phyloP scores from a whole-genome alignment of 1,284 basidiomycete genomes.

The Ustilago crameri region DNA sequence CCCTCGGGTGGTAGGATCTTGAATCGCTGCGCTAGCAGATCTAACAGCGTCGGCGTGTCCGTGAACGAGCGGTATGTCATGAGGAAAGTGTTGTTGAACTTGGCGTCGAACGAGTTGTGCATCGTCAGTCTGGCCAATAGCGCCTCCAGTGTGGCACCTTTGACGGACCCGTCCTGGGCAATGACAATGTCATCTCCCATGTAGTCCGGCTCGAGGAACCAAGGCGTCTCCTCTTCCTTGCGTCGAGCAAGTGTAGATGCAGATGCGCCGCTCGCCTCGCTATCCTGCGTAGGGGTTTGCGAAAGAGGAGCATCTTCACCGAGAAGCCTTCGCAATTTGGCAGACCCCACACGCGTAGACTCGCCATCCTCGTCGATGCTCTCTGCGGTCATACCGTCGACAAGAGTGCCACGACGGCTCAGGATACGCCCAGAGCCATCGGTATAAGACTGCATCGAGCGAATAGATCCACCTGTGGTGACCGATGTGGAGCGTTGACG shows the following conservation, averaged over 20 bases:
- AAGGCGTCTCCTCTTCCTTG: conserved; percentile 73
- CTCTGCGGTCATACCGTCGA: conserved; percentile 19
- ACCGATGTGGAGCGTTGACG: conserved; percentile 53
- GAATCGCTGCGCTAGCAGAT: conserved; percentile 86
- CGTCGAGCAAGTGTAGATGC: conserved; percentile 23
- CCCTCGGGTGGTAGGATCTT: conserved; percentile 80
- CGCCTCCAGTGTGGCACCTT: conserved; percentile 85
- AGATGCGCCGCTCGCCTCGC: conserved; percentile 30
- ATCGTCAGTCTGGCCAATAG: conserved; percentile 89
- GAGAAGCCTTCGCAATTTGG: conserved; percentile 74
- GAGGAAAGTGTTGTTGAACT: conserved; percentile 90
- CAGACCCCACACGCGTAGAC: conserved; percentile 15
- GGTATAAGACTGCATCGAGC: conserved; percentile 36
- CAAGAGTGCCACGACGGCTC: conserved; percentile 44
- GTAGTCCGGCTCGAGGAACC: conserved; percentile 82
- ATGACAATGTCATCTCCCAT: conserved; percentile 82
- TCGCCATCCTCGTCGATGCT: conserved; percentile 47
- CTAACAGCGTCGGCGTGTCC: conserved; percentile 83
- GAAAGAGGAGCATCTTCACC: conserved; percentile 74
- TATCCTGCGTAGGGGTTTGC: conserved; percentile 31
- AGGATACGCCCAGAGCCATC: conserved; percentile 23
- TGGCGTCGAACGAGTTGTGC: conserved; percentile 76
- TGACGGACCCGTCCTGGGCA: conserved; percentile 76
- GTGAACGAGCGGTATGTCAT: conserved; percentile 98
- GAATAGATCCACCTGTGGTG: conserved; percentile 45